Conservation (phyloP, 495 filamentous ascomycete species). For the Talaromyces nanjingensis region DNA sequence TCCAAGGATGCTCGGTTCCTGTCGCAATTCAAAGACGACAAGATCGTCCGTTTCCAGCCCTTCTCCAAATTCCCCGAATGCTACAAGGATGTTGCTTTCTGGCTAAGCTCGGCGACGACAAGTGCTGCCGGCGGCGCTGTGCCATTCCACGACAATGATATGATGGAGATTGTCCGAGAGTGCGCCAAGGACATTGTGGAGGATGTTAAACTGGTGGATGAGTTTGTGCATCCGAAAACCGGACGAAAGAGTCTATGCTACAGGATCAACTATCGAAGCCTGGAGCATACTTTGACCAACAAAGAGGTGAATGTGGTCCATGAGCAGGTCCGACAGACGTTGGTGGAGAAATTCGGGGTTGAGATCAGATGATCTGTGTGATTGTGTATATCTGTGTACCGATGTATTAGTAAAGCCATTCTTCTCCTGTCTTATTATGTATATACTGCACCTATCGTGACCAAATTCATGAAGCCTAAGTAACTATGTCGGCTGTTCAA, state of each 20-base stretch:
- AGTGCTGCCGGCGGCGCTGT: conserved; percentile 45
- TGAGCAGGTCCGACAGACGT: conserved; percentile 47
- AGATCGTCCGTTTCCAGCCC: conserved; percentile 64
- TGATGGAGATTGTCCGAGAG: conserved; percentile 87
- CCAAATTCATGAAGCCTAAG: background rate
- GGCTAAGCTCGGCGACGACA: conserved; percentile 53
- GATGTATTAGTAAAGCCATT: background rate
- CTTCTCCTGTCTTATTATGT: background rate
- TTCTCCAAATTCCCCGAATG: conserved; percentile 87
- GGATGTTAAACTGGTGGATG: conserved; percentile 74
- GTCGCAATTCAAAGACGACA: conserved; percentile 64
- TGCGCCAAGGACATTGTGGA: conserved; percentile 78
- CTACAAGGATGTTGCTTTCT: conserved; percentile 90
- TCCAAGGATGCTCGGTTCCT: conserved; percentile 76
- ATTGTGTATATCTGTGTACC: conserved; percentile 5
- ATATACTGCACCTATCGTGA: background rate
- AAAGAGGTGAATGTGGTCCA: conserved; percentile 72
- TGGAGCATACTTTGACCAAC: conserved; percentile 83
- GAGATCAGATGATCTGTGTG: conserved; percentile 58
- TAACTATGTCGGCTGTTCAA: background rate
- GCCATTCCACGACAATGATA: conserved; percentile 84
- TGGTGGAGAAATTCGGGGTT: conserved; percentile 67
- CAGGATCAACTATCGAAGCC: conserved; percentile 80
- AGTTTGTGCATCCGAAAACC: conserved; percentile 86
- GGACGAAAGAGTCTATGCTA: conserved; percentile 81